phyloP scores from a whole-genome alignment of 192 early-diverging fungal genomes.

The Spizellomyces sp. region DNA sequence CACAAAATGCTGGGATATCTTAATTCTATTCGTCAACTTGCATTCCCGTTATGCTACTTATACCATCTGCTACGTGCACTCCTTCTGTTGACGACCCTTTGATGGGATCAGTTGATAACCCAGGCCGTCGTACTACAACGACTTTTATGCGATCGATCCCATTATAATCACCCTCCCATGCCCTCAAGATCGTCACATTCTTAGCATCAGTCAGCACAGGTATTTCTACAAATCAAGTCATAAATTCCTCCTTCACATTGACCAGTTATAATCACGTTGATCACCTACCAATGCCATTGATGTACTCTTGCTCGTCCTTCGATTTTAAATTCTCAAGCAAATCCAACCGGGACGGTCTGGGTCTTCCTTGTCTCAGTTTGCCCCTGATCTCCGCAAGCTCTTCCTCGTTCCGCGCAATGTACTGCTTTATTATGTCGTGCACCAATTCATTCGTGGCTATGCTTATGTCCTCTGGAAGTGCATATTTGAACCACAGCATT shows the following conservation, averaged over 20 bases:
- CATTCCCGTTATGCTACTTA: conserved; percentile 13
- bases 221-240: conserved; percentile 31
- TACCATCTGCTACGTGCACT: background rate
- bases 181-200: conserved; percentile 29
- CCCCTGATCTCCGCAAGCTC: conserved; percentile 55
- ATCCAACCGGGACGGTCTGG: conserved; percentile 39
- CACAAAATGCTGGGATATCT: background rate
- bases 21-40: conserved; percentile 6
- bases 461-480: conserved; percentile 47
- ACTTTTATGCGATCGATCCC: conserved; percentile 43
- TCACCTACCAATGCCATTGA: conserved; percentile 40
- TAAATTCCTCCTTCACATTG: background rate
- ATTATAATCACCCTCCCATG: conserved; percentile 58
- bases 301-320: conserved; percentile 49
- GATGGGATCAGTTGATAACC: background rate
- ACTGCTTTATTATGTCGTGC: conserved; percentile 54
- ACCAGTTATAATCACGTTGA: background rate
- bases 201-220: conserved; percentile 46
- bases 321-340: conserved; percentile 37
- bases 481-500: conserved; percentile 68
- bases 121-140: conserved; percentile 1
- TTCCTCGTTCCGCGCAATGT: conserved; percentile 60
- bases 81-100: background rate
- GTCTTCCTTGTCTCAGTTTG: conserved; percentile 43
- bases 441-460: conserved; percentile 42